A percentile compares a stretch with the other conserved stretches of the same genome.
Conservation (phyloP, 2,329 filamentous ascomycete species). For the Clarireedia homoeocarpa region DNA sequence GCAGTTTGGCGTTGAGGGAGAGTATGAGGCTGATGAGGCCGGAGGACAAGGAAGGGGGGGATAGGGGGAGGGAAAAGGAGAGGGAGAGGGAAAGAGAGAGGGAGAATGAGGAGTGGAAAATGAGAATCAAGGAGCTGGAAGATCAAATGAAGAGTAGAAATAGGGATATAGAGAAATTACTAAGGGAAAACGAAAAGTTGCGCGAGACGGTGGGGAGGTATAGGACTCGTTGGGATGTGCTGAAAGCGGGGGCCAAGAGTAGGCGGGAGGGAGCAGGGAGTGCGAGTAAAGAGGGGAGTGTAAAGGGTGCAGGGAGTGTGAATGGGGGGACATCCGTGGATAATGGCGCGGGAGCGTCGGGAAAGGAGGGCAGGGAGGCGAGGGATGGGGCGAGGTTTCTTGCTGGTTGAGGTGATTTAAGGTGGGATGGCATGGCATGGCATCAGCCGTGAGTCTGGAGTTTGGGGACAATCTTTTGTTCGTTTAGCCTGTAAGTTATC, state of each 20-base stretch:
- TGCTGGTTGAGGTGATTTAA: no score
- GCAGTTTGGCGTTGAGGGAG: conserved; percentile 77
- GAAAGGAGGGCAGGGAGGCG: neutral
- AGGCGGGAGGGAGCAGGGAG: conserved; percentile 22
- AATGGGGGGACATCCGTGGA: neutral
- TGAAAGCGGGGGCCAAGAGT: conserved; percentile 55
- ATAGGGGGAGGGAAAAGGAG: conserved; percentile 63
- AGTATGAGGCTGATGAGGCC: conserved; percentile 61
- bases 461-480: no score
- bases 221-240: conserved; percentile 57
- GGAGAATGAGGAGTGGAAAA: conserved; percentile 37
- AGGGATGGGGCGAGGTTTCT: neutral
- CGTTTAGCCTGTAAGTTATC: no score
- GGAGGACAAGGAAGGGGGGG: conserved; percentile 40
- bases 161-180: conserved; percentile 56
- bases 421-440: no score
- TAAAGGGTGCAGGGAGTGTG: neutral
- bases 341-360: neutral
- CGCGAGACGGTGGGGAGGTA: conserved; percentile 47
- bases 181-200: conserved; percentile 52
- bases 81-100: conserved; percentile 30
- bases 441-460: no score
- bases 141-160: conserved; percentile 51
- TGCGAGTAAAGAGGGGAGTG: neutral
- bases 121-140: conserved; percentile 57